Evolutionary conservation across 805 yeast genomes (phyloP).

Genomic region (Sungouiozyma ichnusensis): DNA sequence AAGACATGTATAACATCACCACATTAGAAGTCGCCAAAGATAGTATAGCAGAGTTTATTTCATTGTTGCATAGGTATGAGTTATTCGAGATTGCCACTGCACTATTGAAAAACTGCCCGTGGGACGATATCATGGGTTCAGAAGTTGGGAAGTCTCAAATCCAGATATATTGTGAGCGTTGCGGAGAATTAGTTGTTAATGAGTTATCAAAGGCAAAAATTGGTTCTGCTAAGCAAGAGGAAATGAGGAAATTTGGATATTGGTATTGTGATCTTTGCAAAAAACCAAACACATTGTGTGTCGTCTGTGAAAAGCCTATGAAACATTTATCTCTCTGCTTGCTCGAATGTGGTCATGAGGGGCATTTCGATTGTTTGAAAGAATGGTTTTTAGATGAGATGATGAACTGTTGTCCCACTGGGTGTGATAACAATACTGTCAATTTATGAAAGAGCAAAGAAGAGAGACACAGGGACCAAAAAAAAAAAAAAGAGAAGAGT

Average conservation of each 20-base stretch:
- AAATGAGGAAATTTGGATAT: constrained; percentile 42
- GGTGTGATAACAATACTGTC: constrained; percentile 30
- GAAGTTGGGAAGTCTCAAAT: constrained; percentile 30
- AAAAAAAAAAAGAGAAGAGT: neutral
- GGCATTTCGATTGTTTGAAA: constrained; percentile 71
- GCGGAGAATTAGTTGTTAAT: constrained; percentile 49
- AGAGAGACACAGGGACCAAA: neutral
- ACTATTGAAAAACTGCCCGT: constrained; percentile 25
- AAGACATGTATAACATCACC: constrained; percentile 20
- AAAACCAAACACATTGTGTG: constrained; percentile 53
- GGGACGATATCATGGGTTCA: constrained; percentile 23
- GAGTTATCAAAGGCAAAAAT: constrained; percentile 39
- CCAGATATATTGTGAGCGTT: constrained; percentile 50
- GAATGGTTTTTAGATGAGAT: constrained; percentile 63
- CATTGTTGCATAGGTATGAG: constrained; percentile 25
- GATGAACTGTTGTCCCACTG: constrained; percentile 71
- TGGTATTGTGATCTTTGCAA: constrained; percentile 81
- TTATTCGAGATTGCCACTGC: constrained; percentile 27
- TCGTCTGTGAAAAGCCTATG: constrained; percentile 67
- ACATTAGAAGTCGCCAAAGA: constrained; percentile 20
- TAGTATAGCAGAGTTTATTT: constrained; percentile 23
- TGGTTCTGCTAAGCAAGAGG: constrained; percentile 25
- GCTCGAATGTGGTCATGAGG: constrained; percentile 75
- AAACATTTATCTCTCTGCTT: constrained; percentile 54
- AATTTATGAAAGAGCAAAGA: constrained; percentile 1